Base-by-base conservation (phyloP, 2,329 filamentous ascomycete species). In the Arthrobotrys sinensis region DNA sequence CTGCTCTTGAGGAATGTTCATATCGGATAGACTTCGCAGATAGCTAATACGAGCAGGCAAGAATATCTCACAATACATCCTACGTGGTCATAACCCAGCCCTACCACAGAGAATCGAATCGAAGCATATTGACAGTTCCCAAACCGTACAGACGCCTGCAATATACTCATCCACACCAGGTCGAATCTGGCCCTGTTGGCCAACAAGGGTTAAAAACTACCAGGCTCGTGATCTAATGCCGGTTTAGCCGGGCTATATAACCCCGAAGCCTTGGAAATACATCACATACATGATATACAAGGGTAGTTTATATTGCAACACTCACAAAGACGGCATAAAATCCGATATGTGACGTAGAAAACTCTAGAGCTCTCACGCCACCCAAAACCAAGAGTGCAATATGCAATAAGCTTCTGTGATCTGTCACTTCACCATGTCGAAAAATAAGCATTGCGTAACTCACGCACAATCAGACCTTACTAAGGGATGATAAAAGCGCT, bases 401-500 rank as follows among this genome's bases (percentile, higher is more conserved):
- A 57, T 57, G 52, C 34, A 21, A 43, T 43, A 28, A 3, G 36
- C 19, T 40, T 60, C 19, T 40, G 19, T 43, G 55, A 60, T 60
- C 55, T 43, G 55, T 36, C 55, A 60, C 16, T 60, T 43, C 19
- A 43, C 24, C 34, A 43, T 45, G 40, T 16, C 14, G 24, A 28
- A 1, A 2, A 45, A 45, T 60, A 60, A 43, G 34, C 55, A 63
- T 71, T 71, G 69, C 69, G 60, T 65, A 73, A 66, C 34, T 46
- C 21, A 40, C n/a, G 10, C 14, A 72, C 14, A 7, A 48, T 5
- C 50, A 40, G 19, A 28, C 28, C 48, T 73, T 14, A 73, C 48
- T 73, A 73, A 73, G 60, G 12, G 69, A 73, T 73, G 69, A 73
- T 73, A 52, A 65, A 73, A 66, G 48, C 50, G 36, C 43, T 48